Evolutionary conservation across 805 yeast species (phyloP).

Genomic region (Teunomyces aglyptinius): DNA sequence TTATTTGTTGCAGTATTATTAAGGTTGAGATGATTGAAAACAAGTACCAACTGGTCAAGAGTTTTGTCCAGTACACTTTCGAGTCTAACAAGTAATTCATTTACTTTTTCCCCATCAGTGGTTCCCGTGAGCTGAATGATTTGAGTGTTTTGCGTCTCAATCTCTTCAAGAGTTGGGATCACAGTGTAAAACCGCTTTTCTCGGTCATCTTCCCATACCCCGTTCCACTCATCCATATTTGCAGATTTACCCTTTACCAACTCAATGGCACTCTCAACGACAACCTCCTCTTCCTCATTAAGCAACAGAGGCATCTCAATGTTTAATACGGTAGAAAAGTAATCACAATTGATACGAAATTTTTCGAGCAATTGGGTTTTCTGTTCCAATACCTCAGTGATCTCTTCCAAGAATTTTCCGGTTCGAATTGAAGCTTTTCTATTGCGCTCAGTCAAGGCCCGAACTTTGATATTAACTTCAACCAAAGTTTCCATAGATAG

Average conservation of each 20-base stretch:
- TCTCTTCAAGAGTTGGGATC: slow-evolving; percentile 42
- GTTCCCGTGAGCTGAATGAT: neutral
- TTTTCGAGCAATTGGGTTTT: slow-evolving; percentile 39
- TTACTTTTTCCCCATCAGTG: slow-evolving; percentile 40
- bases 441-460: slow-evolving; percentile 37
- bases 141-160: slow-evolving; percentile 18
- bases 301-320: slow-evolving; percentile 16
- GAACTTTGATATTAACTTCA: slow-evolving; percentile 33
- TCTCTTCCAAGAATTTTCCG: slow-evolving; percentile 55
- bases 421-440: slow-evolving; percentile 61
- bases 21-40: slow-evolving; percentile 50
- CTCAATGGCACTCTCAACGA: slow-evolving; percentile 15
- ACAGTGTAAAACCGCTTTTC: slow-evolving; percentile 63
- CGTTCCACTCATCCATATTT: slow-evolving; percentile 24
- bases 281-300: slow-evolving; percentile 9
- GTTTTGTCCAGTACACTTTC: slow-evolving; percentile 46
- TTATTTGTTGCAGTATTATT: slow-evolving; percentile 73
- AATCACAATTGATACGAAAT: slow-evolving; percentile 42
- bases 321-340: slow-evolving; percentile 42
- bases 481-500: slow-evolving; percentile 39
- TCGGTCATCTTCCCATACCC: slow-evolving; percentile 64
- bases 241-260: slow-evolving; percentile 19
- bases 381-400: slow-evolving; percentile 33
- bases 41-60: slow-evolving; percentile 46
- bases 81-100: slow-evolving; percentile 41